Percentiles rank a stretch among this genome's conserved stretches.
These are phyloP conservation scores for Knoxia roxburghii DNA, from an alignment of 257 asterid genomes.

Conservation along the genomic window DNA sequence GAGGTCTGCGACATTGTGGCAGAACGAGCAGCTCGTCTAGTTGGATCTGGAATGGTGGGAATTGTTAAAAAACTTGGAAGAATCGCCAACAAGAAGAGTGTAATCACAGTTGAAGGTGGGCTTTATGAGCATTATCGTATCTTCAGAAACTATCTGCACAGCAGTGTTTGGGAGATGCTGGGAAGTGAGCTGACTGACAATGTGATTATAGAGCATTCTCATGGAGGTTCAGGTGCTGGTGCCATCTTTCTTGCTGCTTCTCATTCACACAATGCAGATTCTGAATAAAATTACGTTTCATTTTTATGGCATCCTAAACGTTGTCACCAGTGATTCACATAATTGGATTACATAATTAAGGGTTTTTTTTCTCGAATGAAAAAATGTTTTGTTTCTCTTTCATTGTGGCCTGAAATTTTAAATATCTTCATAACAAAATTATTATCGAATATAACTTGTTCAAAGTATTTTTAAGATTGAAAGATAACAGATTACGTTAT, in stretches of 20 bases:
- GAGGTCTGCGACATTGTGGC: constrained; percentile 77
- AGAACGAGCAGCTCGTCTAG: constrained; percentile 78
- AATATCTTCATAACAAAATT: too few species aligned
- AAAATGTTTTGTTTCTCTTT: too few species aligned
- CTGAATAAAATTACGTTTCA: too few species aligned
- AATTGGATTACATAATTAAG: too few species aligned
- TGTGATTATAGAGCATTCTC: constrained; percentile 58
- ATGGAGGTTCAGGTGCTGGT: constrained; percentile 78
- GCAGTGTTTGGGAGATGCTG: constrained; percentile 83
- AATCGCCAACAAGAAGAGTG: constrained; percentile 45
- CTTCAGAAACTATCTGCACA: constrained; percentile 64
- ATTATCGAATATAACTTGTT: too few species aligned
- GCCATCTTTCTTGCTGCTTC: constrained; percentile 67
- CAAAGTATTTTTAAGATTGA: too few species aligned
- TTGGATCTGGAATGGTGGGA: constrained; percentile 74
- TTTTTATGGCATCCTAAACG: background rate
- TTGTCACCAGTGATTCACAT: too few species aligned
- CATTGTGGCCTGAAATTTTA: too few species aligned
- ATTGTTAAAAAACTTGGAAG: constrained; percentile 59
- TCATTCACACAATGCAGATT: constrained; percentile 35
- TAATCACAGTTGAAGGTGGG: constrained; percentile 61
- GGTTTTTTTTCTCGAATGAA: too few species aligned
- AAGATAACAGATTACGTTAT: too few species aligned
- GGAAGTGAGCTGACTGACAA: constrained; percentile 63
- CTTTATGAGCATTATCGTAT: constrained; percentile 66